Evolutionary conservation across 1,284 basidiomycete genomes (phyloP), one percentile per base, ranked within the genome.

Genomic region (Fomitopsis schrenkii): DNA sequence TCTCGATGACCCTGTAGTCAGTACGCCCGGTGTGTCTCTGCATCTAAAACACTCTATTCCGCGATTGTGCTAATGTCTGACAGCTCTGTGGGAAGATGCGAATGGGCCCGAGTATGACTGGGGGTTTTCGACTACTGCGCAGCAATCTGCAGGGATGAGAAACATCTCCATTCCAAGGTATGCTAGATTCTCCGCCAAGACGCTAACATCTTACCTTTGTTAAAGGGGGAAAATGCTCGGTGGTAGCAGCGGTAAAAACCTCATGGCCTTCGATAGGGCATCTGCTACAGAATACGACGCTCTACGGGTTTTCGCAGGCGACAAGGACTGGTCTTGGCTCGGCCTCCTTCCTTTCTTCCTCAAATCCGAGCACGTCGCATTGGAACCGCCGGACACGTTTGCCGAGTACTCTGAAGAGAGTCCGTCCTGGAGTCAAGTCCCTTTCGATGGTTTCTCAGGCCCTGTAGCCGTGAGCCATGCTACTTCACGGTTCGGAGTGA

Each of bases 191-290:
- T 5, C 10, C 5, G 10, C 10, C 35, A 36, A 36, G 5, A 36
- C 35, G 35, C 35, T 36, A 5, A 40, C 45, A 60, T n/a, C n/a
- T 53, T 40, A 46, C 33, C 6, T 3, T 36, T 55, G 19, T 35
- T 8, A 1, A 1, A 55, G 53, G n/a, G 53, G 53, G 15, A 53
- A 54, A 44, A 26, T 61, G 19, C 22, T 61, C 15, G 59, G 59
- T 35, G 59, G 59, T 8, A 48, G 54, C 10, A 61, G 59, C 12
- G 59, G 59, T 7, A 56, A 57, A 19, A 61, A 61, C 38, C 41
- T 35, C 9, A 26, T 61, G 30, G 59, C 59, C 14, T 61, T 54
- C 44, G 33, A 48, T n/a, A 30, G 59, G 10, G 55, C 44, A 7
- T 44, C 59, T 10, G n/a, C 45, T 6, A 22, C 36, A 19, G 59